Evolutionary conservation across 352 stramenopile genomes (phyloP).

Genomic region (Phytophthora crassamura): DNA sequence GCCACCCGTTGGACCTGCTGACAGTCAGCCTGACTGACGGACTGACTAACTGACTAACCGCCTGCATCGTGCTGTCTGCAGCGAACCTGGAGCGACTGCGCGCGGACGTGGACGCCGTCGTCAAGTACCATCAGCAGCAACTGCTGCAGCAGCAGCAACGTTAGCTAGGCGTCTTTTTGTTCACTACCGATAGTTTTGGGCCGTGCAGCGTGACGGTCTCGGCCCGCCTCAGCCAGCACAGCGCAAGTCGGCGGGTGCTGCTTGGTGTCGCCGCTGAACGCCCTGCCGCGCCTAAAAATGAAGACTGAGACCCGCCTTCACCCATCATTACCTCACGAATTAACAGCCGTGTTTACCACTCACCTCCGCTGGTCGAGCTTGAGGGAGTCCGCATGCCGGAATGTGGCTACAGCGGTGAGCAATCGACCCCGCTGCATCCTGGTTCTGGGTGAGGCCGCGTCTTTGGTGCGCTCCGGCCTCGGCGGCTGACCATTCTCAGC

Average conservation of each 20-base stretch:
- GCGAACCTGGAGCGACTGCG: conserved; percentile 48
- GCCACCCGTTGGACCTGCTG: conserved; percentile 5
- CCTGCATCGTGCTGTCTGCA: conserved; percentile 22
- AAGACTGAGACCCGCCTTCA: too few relatives aligned
- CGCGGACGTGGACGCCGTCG: conserved; percentile 49
- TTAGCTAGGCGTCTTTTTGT: conserved; percentile 29
- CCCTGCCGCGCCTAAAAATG: background rate
- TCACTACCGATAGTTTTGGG: conserved; percentile 25
- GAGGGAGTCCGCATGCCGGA: too few relatives aligned
- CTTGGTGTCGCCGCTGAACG: conserved; percentile 2
- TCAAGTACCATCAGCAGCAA: conserved; percentile 54
- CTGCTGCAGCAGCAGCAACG: conserved; percentile 39
- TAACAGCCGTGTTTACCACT: too few relatives aligned
- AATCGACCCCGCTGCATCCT: too few relatives aligned
- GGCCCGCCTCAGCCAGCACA: background rate
- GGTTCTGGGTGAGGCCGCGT: too few relatives aligned
- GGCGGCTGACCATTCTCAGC: background rate
- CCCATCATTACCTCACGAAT: too few relatives aligned
- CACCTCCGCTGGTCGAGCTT: too few relatives aligned
- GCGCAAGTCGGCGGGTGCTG: conserved; percentile 1
- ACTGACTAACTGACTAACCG: conserved; percentile 1
- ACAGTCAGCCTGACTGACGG: background rate
- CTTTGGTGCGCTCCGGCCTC: conserved; percentile 2
- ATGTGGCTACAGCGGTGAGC: too few relatives aligned
- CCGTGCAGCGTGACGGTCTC: background rate